Percentiles rank a stretch among this genome's conserved stretches.
Conservation (phyloP, 2,329 filamentous ascomycete genomes). For the Colletotrichum tofieldiae region DNA sequence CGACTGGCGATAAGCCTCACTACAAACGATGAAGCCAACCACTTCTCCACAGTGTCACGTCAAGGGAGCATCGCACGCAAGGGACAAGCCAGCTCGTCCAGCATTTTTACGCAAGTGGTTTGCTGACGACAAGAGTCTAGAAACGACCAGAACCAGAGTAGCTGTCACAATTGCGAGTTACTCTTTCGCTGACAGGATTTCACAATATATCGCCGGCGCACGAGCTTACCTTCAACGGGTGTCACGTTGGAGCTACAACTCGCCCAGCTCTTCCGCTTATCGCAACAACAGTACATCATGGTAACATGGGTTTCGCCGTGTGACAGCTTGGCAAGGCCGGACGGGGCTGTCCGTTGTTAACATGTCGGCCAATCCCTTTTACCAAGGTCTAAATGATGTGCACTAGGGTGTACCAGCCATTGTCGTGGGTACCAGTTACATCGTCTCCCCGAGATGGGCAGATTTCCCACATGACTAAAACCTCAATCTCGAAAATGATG, state of each 20-base stretch:
- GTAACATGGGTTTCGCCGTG: neutral
- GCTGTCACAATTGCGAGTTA: neutral
- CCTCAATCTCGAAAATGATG: neutral
- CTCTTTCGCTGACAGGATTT: neutral
- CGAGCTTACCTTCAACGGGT: neutral
- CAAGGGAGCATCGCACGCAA: conserved; percentile 12
- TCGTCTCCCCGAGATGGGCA: conserved; percentile 6
- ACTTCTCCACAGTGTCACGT: neutral
- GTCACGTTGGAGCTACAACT: neutral
- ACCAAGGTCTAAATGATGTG: neutral
- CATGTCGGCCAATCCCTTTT: neutral
- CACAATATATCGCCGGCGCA: neutral
- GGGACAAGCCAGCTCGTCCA: conserved; percentile 11
- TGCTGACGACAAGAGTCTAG: neutral
- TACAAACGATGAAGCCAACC: conserved; percentile 14
- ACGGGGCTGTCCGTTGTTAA: conserved; percentile 1
- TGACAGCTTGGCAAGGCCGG: neutral
- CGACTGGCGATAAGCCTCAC: conserved; percentile 14
- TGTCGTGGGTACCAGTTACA: conserved; percentile 4
- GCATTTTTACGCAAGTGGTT: conserved; percentile 20
- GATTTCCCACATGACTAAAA: neutral
- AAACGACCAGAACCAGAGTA: neutral
- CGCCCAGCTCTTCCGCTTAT: neutral
- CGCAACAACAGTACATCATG: neutral
- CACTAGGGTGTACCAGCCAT: neutral